A percentile compares a stretch with the other conserved stretches of the same genome.
phyloP scores from a whole-genome alignment of 2,329 filamentous ascomycete genomes.

The Triangularia verruculosa region DNA sequence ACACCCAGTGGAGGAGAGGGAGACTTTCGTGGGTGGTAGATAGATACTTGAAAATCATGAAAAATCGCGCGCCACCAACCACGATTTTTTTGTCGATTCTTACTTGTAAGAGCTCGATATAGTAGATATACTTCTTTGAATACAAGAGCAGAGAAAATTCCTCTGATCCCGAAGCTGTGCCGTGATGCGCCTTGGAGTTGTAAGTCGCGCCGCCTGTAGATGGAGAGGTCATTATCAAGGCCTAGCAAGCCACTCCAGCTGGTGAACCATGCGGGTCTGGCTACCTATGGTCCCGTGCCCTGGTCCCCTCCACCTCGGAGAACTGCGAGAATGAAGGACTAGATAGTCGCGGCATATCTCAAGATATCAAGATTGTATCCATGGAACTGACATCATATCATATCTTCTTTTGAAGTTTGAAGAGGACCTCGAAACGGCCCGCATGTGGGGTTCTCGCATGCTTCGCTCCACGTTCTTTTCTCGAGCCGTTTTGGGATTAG shows the following conservation, averaged over 20 bases:
- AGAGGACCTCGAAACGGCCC: background rate
- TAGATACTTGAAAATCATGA: background rate
- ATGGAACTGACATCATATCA: constrained; percentile 2
- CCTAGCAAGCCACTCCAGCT: background rate
- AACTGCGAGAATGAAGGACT: background rate
- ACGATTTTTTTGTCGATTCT: background rate
- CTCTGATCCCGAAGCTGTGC: background rate
- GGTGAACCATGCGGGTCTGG: background rate
- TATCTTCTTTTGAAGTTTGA: background rate
- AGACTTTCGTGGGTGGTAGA: no score
- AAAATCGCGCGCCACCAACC: background rate
- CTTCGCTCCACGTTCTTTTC: background rate
- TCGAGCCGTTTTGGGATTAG: constrained; percentile 15
- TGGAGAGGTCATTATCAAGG: background rate
- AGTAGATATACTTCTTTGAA: background rate
- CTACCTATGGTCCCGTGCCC: no score
- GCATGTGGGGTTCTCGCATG: background rate
- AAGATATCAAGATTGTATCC: background rate
- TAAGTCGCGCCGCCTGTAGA: background rate
- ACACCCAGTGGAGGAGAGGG: background rate
- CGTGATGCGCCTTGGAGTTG: background rate
- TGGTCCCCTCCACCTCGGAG: no score
- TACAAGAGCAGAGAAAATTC: background rate
- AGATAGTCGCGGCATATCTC: background rate
- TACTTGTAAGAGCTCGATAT: background rate